A percentile compares a stretch with the other conserved stretches of the same genome.
phyloP scores from a whole-genome alignment of 2,329 filamentous ascomycete species.

The Colletotrichum eremochloae region DNA sequence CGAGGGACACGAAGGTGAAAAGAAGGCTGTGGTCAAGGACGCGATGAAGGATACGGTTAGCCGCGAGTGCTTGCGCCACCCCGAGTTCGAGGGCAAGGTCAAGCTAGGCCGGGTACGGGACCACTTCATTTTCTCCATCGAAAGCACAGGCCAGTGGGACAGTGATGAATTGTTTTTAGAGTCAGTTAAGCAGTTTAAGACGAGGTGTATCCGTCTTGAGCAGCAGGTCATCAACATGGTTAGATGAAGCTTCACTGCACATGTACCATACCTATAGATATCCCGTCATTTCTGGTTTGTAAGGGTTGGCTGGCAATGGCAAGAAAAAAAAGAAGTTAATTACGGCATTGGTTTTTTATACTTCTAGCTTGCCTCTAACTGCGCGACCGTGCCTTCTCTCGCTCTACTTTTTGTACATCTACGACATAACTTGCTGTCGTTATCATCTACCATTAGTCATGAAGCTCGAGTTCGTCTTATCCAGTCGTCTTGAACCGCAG shows the following conservation, averaged over 20 bases:
- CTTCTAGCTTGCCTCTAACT: slow-evolving; percentile 1
- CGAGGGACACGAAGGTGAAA: slow-evolving; percentile 81
- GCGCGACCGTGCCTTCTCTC: neutral
- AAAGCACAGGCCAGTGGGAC: slow-evolving; percentile 95
- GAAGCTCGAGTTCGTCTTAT: slow-evolving; percentile 4
- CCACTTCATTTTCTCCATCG: slow-evolving; percentile 97
- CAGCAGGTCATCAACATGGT: slow-evolving; percentile 77
- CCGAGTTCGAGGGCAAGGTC: slow-evolving; percentile 95
- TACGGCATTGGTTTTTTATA: slow-evolving; percentile 21
- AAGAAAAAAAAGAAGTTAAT: slow-evolving; percentile 42
- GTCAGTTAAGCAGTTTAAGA: slow-evolving; percentile 85
- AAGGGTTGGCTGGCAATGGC: slow-evolving; percentile 37
- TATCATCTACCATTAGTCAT: slow-evolving; percentile 27
- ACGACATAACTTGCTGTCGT: slow-evolving; percentile 25
- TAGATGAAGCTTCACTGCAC: slow-evolving; percentile 53
- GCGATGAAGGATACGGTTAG: slow-evolving; percentile 96
- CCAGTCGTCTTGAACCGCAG: slow-evolving; percentile 59
- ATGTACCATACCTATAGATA: slow-evolving; percentile 43
- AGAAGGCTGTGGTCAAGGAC: slow-evolving; percentile 88
- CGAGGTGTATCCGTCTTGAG: slow-evolving; percentile 83
- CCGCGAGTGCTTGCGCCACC: slow-evolving; percentile 90
- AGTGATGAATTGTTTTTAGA: slow-evolving; percentile 95
- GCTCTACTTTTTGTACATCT: neutral
- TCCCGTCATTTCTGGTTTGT: slow-evolving; percentile 39
- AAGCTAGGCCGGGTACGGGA: slow-evolving; percentile 90